These are phyloP conservation scores for Eleusine indica DNA, from an alignment of 176 grass and related monocot species.

Conservation along the genomic window DNA sequence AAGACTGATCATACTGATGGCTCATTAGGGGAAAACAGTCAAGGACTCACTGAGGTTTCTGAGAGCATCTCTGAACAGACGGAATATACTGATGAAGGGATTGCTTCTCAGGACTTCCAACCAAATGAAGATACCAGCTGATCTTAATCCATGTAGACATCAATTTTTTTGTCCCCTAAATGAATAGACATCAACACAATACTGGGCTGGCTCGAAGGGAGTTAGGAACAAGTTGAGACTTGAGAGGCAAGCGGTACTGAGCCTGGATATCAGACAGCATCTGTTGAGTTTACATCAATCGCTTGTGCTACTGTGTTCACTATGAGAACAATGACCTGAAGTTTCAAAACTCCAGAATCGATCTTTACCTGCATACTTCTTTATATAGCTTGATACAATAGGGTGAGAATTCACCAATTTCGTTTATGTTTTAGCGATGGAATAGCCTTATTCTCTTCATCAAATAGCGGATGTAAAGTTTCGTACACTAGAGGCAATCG, in stretches of 20 bases:
- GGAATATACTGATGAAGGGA: constrained; percentile 44
- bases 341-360: not conserved
- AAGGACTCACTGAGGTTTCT: constrained; percentile 15
- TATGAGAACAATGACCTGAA: not conserved
- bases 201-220: not conserved
- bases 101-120: constrained; percentile 37
- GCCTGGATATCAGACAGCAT: not conserved
- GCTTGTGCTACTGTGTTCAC: not conserved
- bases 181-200: not conserved
- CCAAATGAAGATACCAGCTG: constrained; percentile 44
- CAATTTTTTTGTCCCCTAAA: not conserved
- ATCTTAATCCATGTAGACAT: constrained; percentile 9
- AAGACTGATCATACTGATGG: constrained; percentile 1
- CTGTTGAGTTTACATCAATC: not conserved
- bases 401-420: constrained; percentile 13
- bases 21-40: not conserved
- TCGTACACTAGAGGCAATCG: constrained; percentile 33
- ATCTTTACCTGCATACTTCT: not conserved
- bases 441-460: not conserved
- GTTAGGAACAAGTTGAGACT: not conserved
- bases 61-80: constrained; percentile 30
- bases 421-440: not conserved
- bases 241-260: not conserved
- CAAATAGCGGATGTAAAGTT: constrained; percentile 32
- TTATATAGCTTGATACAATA: not conserved